These are phyloP conservation scores for Coemansia sp. DNA, from an alignment of 192 early-diverging fungal species.

Conservation along the genomic window DNA sequence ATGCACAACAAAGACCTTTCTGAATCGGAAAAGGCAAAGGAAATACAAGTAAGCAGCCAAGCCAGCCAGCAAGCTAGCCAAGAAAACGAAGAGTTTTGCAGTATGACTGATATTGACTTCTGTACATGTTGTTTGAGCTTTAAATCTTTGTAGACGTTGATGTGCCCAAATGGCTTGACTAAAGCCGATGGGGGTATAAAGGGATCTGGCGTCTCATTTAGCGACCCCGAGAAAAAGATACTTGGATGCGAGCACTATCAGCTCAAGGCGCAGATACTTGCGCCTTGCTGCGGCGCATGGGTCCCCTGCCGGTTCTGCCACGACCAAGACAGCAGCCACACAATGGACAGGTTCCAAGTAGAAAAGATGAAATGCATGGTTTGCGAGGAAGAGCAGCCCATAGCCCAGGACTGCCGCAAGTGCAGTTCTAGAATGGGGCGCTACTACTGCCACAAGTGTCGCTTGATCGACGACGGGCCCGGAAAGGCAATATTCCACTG, in stretches of 20 bases:
- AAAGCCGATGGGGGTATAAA: not conserved
- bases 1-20: slow-evolving; percentile 6
- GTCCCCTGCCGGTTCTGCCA: slow-evolving; percentile 76
- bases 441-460: slow-evolving; percentile 88
- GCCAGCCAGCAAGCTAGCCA: not conserved
- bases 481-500: slow-evolving; percentile 91
- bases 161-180: not conserved
- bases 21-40: slow-evolving; percentile 18
- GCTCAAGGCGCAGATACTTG: slow-evolving; percentile 47
- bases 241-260: slow-evolving; percentile 47
- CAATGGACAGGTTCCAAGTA: slow-evolving; percentile 62
- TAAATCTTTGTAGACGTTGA: slow-evolving; percentile 1
- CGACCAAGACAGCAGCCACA: slow-evolving; percentile 63
- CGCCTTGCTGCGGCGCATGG: slow-evolving; percentile 74
- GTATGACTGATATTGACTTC: too few relatives aligned
- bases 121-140: not conserved
- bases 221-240: slow-evolving; percentile 11
- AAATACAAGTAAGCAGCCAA: slow-evolving; percentile 23
- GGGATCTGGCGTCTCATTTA: slow-evolving; percentile 3
- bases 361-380: slow-evolving; percentile 93
- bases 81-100: not conserved
- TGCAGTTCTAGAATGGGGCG: slow-evolving; percentile 64
- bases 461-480: slow-evolving; percentile 86
- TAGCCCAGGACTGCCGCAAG: slow-evolving; percentile 63
- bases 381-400: slow-evolving; percentile 76